These are phyloP conservation scores for Pleurotus tuber-regium DNA, from an alignment of 768 basidiomycete genomes.

Conservation along the genomic window DNA sequence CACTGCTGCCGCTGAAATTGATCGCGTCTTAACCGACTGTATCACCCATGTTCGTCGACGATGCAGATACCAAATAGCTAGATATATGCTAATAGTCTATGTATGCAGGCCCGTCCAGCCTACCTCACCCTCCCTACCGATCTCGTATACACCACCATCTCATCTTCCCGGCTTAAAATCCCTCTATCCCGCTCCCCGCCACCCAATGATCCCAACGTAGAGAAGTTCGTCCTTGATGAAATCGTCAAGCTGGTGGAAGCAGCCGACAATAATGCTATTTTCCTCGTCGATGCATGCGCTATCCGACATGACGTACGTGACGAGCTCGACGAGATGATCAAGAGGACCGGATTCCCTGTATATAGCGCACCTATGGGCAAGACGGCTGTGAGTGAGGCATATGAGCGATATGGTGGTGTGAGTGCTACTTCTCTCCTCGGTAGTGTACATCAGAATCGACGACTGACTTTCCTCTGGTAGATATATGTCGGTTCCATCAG, in stretches of 20 bases:
- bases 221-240: constrained; percentile 69
- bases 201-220: constrained; percentile 53
- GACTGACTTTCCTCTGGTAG: constrained; percentile 28
- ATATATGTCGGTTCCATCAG: constrained; percentile 76
- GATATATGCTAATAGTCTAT: no score
- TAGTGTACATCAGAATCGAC: background rate
- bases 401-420: constrained; percentile 78
- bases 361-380: constrained; percentile 84
- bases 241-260: constrained; percentile 60
- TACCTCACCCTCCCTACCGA: constrained; percentile 89
- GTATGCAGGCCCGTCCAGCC: constrained; percentile 82
- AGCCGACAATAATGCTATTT: constrained; percentile 65
- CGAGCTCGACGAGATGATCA: constrained; percentile 61
- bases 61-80: no score
- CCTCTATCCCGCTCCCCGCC: constrained; percentile 51
- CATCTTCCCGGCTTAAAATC: constrained; percentile 57
- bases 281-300: constrained; percentile 82
- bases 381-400: constrained; percentile 66
- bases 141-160: constrained; percentile 66
- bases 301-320: constrained; percentile 65
- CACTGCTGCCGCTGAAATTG: constrained; percentile 68
- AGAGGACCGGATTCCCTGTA: constrained; percentile 67
- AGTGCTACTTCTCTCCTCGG: constrained; percentile 24
- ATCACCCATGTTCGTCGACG: constrained; percentile 52
- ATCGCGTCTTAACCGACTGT: constrained; percentile 72